Conservation (phyloP, 78 protist genomes). For the Dictyostelium brefeldianum region DNA sequence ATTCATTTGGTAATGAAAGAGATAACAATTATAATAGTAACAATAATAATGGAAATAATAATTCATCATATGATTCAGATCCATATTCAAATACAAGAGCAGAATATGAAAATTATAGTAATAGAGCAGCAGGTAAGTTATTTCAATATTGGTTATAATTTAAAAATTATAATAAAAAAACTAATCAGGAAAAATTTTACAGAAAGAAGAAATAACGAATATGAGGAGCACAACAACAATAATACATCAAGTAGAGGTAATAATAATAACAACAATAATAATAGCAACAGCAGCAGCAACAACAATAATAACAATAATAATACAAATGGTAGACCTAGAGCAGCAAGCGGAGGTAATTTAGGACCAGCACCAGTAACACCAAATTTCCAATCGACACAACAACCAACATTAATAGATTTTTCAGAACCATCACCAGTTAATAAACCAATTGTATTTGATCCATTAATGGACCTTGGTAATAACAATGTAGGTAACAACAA, state of each 20-base stretch:
- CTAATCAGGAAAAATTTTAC: not conserved
- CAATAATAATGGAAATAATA: not conserved
- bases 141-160: not conserved
- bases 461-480: slow-evolving; percentile 12
- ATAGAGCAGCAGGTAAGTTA: slow-evolving; percentile 17
- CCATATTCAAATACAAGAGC: slow-evolving; percentile 23
- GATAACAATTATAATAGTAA: not conserved
- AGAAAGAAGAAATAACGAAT: slow-evolving; percentile 10
- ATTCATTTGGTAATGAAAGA: slow-evolving; percentile 20
- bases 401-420: slow-evolving; percentile 59
- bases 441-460: slow-evolving; percentile 62
- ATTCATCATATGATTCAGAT: slow-evolving; percentile 13
- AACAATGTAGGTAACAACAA: not conserved
- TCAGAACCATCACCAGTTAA: slow-evolving; percentile 57
- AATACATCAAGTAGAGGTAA: not conserved
- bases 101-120: not conserved
- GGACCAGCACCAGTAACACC: slow-evolving; percentile 6
- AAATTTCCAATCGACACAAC: not conserved
- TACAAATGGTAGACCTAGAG: slow-evolving; percentile 50
- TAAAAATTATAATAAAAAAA: no score
- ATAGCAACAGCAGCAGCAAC: not conserved
- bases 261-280: not conserved
- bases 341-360: slow-evolving; percentile 63
- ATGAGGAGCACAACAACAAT: not conserved
- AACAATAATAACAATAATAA: not conserved